A percentile compares a stretch with the other conserved stretches of the same genome.
Evolutionary conservation across 2,329 filamentous ascomycete genomes (phyloP).

Genomic region (Trematosphaeria pertusa): DNA sequence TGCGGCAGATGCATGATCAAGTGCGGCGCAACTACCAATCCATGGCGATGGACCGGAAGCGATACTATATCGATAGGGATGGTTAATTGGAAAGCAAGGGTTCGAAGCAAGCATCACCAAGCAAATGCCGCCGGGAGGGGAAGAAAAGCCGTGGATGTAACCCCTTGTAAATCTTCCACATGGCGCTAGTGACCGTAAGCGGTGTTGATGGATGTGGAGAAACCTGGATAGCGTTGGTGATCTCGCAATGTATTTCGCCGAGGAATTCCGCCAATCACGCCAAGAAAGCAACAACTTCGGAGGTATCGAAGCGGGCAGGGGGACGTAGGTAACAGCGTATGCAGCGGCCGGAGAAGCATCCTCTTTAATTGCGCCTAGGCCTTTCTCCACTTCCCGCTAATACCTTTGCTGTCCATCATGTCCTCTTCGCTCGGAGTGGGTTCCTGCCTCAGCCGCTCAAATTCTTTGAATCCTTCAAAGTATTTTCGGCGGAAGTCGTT

Average conservation of each 20-base stretch:
- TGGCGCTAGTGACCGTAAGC: not conserved
- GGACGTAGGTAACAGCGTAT: no score
- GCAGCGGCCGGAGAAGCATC: no score
- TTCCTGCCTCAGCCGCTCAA: slow-evolving; percentile 39
- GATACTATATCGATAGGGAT: not conserved
- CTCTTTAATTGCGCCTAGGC: no score
- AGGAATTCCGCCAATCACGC: slow-evolving; percentile 14
- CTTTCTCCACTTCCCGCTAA: slow-evolving; percentile 19
- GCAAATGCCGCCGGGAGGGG: slow-evolving; percentile 1
- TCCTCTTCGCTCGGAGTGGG: not conserved
- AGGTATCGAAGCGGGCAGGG: not conserved
- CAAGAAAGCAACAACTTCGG: not conserved
- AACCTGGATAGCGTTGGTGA: slow-evolving; percentile 5
- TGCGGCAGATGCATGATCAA: no score
- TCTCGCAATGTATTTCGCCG: slow-evolving; percentile 8
- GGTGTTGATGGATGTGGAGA: slow-evolving; percentile 6
- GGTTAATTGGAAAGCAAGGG: no score
- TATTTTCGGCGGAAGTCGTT: slow-evolving; percentile 70
- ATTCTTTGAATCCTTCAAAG: slow-evolving; percentile 50
- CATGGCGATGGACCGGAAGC: not conserved
- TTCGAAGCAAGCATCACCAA: not conserved
- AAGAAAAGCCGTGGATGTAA: slow-evolving; percentile 3
- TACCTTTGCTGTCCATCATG: slow-evolving; percentile 7
- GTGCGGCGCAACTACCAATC: no score
- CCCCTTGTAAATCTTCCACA: not conserved